Percentiles rank a stretch among this genome's conserved stretches.
Conservation (phyloP, 2,329 filamentous ascomycete genomes). For the Aureobasidium sp. region DNA sequence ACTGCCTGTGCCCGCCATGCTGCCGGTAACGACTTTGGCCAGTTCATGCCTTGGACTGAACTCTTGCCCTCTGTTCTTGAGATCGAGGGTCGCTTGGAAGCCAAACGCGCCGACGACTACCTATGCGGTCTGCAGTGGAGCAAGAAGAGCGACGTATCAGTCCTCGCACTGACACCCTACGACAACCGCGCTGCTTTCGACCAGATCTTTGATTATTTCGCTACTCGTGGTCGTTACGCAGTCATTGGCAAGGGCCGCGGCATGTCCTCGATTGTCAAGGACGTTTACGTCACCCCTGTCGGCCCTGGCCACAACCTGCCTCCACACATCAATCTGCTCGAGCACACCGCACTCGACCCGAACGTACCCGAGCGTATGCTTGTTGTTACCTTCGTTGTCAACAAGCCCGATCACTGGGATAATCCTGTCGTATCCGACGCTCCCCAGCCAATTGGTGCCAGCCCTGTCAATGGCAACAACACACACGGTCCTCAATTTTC, state of each 20-base stretch:
- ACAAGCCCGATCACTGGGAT: slow-evolving; percentile 31
- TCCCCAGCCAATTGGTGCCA: slow-evolving; percentile 13
- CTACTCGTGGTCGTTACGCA: slow-evolving; percentile 73
- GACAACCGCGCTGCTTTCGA: slow-evolving; percentile 60
- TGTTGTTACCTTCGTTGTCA: slow-evolving; percentile 75
- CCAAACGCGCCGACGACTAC: slow-evolving; percentile 80
- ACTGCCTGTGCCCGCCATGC: slow-evolving; percentile 71
- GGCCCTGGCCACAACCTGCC: slow-evolving; percentile 65
- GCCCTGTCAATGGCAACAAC: slow-evolving; percentile 26
- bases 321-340: slow-evolving; percentile 82
- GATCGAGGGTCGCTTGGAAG: slow-evolving; percentile 73
- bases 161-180: slow-evolving; percentile 62
- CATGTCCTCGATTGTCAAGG: slow-evolving; percentile 58
- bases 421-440: slow-evolving; percentile 18
- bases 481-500: slow-evolving; percentile 34
- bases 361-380: slow-evolving; percentile 68
- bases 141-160: slow-evolving; percentile 72
- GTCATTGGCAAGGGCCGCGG: slow-evolving; percentile 69
- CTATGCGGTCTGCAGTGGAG: slow-evolving; percentile 81
- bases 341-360: slow-evolving; percentile 71
- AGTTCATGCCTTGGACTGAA: slow-evolving; percentile 63
- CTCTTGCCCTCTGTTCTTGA: slow-evolving; percentile 64
- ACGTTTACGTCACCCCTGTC: slow-evolving; percentile 86
- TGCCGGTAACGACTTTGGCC: slow-evolving; percentile 71
- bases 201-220: slow-evolving; percentile 81